These are phyloP conservation scores for Obba rivulosa DNA, from an alignment of 768 basidiomycete species.

Conservation along the genomic window DNA sequence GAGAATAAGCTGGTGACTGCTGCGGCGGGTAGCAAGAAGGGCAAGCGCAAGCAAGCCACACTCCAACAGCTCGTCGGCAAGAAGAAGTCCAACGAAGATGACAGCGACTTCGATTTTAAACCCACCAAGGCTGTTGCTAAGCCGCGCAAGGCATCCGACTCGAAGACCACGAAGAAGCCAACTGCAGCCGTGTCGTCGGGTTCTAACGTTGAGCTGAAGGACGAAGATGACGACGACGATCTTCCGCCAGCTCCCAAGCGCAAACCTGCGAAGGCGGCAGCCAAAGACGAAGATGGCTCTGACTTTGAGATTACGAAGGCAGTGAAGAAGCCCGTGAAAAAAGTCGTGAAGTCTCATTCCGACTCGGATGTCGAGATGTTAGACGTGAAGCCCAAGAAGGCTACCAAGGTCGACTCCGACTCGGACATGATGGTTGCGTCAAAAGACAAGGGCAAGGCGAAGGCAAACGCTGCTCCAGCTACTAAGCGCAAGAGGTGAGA, in stretches of 20 bases:
- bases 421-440: conserved; percentile 24
- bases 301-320: conserved; percentile 17
- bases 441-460: conserved; percentile 39
- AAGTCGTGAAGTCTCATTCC: conserved; percentile 30
- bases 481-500: conserved; percentile 68
- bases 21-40: conserved; percentile 43
- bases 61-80: conserved; percentile 43
- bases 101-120: conserved; percentile 52
- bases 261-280: conserved; percentile 40
- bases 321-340: conserved; percentile 39
- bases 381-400: conserved; percentile 31
- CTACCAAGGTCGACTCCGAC: conserved; percentile 34
- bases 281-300: conserved; percentile 25
- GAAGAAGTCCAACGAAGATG: conserved; percentile 31
- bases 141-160: conserved; percentile 23
- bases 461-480: conserved; percentile 31
- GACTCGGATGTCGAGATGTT: conserved; percentile 42
- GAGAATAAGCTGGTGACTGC: conserved; percentile 35
- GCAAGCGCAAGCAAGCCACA: conserved; percentile 53
- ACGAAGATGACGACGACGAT: conserved; percentile 37
- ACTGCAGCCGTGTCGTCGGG: conserved; percentile 30
- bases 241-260: conserved; percentile 30
- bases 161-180: conserved; percentile 26
- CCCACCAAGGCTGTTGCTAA: conserved; percentile 43
- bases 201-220: conserved; percentile 42